These are phyloP conservation scores for Aspergillus heteromorphus DNA, from an alignment of 495 filamentous ascomycete species.

Conservation along the genomic window DNA sequence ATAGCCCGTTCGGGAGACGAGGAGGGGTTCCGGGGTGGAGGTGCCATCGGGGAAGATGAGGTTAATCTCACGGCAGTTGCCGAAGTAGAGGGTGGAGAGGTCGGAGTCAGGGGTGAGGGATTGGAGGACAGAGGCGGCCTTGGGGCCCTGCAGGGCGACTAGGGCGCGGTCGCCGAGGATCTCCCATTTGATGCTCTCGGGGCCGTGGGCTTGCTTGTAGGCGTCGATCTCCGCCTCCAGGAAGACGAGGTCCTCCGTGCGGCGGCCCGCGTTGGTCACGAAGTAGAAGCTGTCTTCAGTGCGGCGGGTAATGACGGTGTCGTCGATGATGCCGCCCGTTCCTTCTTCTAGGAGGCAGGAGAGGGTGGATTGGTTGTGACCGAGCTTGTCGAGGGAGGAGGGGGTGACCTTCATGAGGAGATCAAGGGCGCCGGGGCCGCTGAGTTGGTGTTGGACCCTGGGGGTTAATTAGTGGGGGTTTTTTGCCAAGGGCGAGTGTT, in stretches of 20 bases:
- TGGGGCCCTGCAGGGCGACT: slow-evolving; percentile 84
- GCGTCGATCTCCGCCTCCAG: slow-evolving; percentile 56
- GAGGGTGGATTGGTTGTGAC: slow-evolving; percentile 62
- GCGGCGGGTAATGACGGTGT: slow-evolving; percentile 79
- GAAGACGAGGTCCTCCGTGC: slow-evolving; percentile 79
- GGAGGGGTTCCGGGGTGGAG: slow-evolving; percentile 47
- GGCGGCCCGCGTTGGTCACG: slow-evolving; percentile 92
- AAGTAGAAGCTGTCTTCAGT: slow-evolving; percentile 72
- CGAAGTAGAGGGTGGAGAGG: slow-evolving; percentile 72
- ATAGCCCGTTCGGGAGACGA: slow-evolving; percentile 86
- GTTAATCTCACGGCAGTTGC: slow-evolving; percentile 56
- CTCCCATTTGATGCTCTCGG: slow-evolving; percentile 58
- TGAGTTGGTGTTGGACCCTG: slow-evolving; percentile 66
- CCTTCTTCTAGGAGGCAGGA: slow-evolving; percentile 71
- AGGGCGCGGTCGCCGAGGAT: slow-evolving; percentile 63
- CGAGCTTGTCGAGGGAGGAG: slow-evolving; percentile 52
- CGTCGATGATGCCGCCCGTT: slow-evolving; percentile 89
- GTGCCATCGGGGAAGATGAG: slow-evolving; percentile 45
- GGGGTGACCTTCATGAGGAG: slow-evolving; percentile 83
- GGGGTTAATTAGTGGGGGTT: slow-evolving; percentile 8
- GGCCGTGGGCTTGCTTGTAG: slow-evolving; percentile 42
- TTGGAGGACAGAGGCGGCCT: slow-evolving; percentile 59
- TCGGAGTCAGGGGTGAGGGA: slow-evolving; percentile 51
- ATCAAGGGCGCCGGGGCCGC: slow-evolving; percentile 67
- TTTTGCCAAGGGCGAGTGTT: neutral